These are phyloP conservation scores for Pichia californica DNA, from an alignment of 805 yeast genomes.

Conservation along the genomic window DNA sequence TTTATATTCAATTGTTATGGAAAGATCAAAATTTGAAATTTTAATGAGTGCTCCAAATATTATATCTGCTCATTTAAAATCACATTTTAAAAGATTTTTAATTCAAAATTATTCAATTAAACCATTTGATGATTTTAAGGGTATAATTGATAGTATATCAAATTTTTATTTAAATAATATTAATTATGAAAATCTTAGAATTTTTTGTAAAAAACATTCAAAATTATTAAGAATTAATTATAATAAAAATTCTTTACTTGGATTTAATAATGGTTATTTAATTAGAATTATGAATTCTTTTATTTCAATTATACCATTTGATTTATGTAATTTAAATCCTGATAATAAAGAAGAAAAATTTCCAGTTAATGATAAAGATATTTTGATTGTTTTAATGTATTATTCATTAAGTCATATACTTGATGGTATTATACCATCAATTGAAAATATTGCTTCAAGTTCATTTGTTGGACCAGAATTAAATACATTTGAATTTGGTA, in stretches of 20 bases:
- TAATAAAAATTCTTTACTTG: not conserved
- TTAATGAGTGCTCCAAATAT: conserved; percentile 1
- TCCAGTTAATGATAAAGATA: conserved; percentile 2
- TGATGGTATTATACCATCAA: conserved; percentile 8
- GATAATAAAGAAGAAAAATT: not conserved
- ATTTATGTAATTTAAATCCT: conserved; percentile 6
- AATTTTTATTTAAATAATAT: no score
- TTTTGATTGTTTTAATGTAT: conserved; percentile 2
- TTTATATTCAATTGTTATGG: conserved; percentile 10
- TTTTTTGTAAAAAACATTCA: no score
- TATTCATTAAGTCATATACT: conserved; percentile 4
- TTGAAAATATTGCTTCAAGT: conserved; percentile 6
- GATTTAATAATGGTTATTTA: conserved; percentile 3
- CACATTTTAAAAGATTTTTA: conserved; percentile 5
- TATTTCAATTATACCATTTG: conserved; percentile 5
- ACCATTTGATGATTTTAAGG: no score
- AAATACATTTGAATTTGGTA: not conserved
- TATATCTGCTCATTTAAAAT: conserved; percentile 4
- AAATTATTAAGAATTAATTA: no score
- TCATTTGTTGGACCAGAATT: conserved; percentile 8
- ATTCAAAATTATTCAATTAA: not conserved
- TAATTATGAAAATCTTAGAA: no score
- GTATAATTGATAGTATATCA: no score
- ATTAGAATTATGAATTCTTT: conserved; percentile 8
- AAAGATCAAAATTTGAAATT: not conserved